Base-by-base conservation (phyloP, 2,329 filamentous ascomycete genomes). In the Cephalotrichum gorgonifer region DNA sequence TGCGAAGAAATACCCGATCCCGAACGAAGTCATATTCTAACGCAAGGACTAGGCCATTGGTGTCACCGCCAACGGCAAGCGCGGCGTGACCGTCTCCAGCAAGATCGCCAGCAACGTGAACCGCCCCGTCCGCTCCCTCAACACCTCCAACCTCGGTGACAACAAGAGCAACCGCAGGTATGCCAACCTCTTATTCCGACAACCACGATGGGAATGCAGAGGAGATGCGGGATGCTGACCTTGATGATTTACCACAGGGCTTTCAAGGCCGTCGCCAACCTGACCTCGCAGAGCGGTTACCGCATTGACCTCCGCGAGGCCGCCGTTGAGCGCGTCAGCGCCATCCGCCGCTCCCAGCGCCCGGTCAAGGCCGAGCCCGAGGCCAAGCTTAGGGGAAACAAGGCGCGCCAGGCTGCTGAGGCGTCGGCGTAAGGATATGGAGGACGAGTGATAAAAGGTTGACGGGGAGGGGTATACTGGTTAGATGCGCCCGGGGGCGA, bases 191-290 rank as follows among this genome's bases (percentile, higher is more conserved):
- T 20, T 22, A 9, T 12, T 15, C 17, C 25, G 15, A 11, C 26
- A 17, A 26, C 43, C 25, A 27, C 8, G 27, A 30, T 31, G 43
- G 20, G 12, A 39, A 33, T 15, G n/a, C n/a, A n/a, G n/a, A n/a
- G n/a, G n/a, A 11, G 5, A 20, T 20, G 7, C n/a, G 11, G 35
- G 17, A 51, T 50, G 49, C 51, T 48, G 25, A 38, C 27, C n/a
- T n/a, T n/a, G n/a, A 17, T 8, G 6, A 22, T 22, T 22, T n/a
- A 35, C 25, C 20, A 47, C 57, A 93, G 88, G 80, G 85, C 86
- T 74, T 97, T 90, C 83, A 87, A 86, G 76, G 78, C 79, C 62
- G 81, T 97, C 67, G 89, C 89, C 73, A 85, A 81, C 76, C 75
- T 77, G 68, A 81, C 83, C 61, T 85, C 88, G 69, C 89, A 88